Conservation (phyloP, 2,329 filamentous ascomycete genomes). For the Hymenoscyphus occultus region DNA sequence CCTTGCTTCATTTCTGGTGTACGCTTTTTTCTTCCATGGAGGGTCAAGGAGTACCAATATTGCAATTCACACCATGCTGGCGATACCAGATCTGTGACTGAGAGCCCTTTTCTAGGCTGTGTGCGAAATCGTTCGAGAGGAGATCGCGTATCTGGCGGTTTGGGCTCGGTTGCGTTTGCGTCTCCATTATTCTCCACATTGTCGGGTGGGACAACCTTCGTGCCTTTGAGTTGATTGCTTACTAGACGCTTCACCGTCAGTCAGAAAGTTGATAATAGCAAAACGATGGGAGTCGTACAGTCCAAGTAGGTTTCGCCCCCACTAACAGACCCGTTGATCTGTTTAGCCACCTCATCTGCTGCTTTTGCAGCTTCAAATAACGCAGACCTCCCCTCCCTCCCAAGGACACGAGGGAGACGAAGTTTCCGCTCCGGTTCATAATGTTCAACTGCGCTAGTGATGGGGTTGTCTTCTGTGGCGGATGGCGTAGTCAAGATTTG, state of each 20-base stretch:
- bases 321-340: conserved; percentile 31
- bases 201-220: background rate
- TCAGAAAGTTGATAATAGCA: conserved; percentile 47
- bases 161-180: conserved; percentile 8
- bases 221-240: conserved; percentile 38
- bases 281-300: conserved; percentile 42
- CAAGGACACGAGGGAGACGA: conserved; percentile 42
- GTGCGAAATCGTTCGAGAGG: conserved; percentile 78
- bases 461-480: conserved; percentile 30
- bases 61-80: conserved; percentile 96
- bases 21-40: conserved; percentile 68
- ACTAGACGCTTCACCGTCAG: conserved; percentile 63
- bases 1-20: conserved; percentile 85
- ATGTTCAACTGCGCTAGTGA: conserved; percentile 34
- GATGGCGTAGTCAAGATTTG: conserved; percentile 46
- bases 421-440: conserved; percentile 34
- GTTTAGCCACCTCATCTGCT: conserved; percentile 29
- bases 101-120: conserved; percentile 73
- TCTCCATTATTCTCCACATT: background rate
- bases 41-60: conserved; percentile 82
- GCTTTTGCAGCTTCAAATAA: conserved; percentile 33
- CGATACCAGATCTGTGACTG: conserved; percentile 82
- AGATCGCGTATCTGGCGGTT: conserved; percentile 45
- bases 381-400: conserved; percentile 36
- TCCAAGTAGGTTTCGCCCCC: conserved; percentile 40